phyloP scores from a whole-genome alignment of 129 eudicot species.

The Escallonia herrerae region DNA sequence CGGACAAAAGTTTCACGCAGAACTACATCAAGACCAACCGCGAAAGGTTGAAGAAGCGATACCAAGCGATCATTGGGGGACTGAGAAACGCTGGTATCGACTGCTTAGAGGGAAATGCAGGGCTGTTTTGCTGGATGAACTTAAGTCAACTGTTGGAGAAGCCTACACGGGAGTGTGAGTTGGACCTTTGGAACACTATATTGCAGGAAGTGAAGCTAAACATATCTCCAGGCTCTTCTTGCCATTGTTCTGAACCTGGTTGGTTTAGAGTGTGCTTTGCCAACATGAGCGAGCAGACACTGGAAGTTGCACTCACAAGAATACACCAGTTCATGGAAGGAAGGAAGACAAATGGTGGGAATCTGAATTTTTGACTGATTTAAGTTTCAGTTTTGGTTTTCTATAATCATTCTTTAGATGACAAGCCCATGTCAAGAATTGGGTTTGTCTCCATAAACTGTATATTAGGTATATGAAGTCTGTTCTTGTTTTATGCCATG shows the following conservation, averaged over 20 bases:
- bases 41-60: constrained; percentile 55
- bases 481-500: too few species aligned
- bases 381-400: neutral
- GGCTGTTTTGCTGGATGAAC: constrained; percentile 95
- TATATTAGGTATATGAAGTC: too few species aligned
- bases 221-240: constrained; percentile 86
- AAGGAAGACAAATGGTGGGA: constrained; percentile 15
- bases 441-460: too few species aligned
- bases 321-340: constrained; percentile 56
- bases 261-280: constrained; percentile 97
- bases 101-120: constrained; percentile 83
- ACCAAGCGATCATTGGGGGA: constrained; percentile 65
- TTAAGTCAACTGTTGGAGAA: constrained; percentile 53
- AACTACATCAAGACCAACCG: constrained; percentile 62
- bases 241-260: constrained; percentile 89
- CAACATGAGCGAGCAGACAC: constrained; percentile 84
- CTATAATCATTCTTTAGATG: too few species aligned
- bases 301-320: constrained; percentile 64
- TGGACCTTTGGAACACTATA: constrained; percentile 57
- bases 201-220: constrained; percentile 64
- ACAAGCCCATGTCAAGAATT: too few species aligned
- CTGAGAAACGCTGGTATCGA: constrained; percentile 60
- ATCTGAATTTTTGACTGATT: constrained; percentile 2
- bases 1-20: constrained; percentile 48
- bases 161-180: constrained; percentile 42